phyloP scores from a whole-genome alignment of 2,329 filamentous ascomycete genomes.

The Arthrobotrys megalospora region DNA sequence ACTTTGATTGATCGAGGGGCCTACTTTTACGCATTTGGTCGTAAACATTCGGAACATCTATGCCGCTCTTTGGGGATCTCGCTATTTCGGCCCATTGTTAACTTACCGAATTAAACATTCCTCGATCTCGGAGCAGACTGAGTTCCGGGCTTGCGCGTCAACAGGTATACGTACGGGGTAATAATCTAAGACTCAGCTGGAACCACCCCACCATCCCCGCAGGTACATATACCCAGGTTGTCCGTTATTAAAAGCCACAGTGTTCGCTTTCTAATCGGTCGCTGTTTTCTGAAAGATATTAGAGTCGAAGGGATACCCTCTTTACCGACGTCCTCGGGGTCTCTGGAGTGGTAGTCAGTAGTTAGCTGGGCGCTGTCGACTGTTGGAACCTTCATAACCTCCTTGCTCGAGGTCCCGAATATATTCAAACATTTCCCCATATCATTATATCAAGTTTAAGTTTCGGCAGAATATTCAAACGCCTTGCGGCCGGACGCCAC shows the following conservation, averaged over 20 bases:
- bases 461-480: too few species aligned
- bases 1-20: not conserved
- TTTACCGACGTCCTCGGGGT: not conserved
- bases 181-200: not conserved
- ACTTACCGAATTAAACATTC: not conserved
- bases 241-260: constrained; percentile 34
- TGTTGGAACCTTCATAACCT: too few species aligned
- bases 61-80: not conserved
- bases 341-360: too few species aligned
- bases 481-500: not conserved
- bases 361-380: too few species aligned
- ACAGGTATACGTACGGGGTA: not conserved
- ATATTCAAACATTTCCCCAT: too few species aligned
- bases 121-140: constrained; percentile 28
- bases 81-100: not conserved
- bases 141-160: constrained; percentile 24
- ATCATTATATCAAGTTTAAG: too few species aligned
- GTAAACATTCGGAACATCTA: not conserved
- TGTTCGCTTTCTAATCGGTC: constrained; percentile 1
- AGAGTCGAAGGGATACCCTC: not conserved
- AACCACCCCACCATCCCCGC: constrained; percentile 2
- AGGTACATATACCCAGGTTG: not conserved
- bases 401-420: too few species aligned
- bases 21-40: not conserved
- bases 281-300: not conserved